Percentiles rank a stretch among this genome's conserved stretches.
phyloP scores from a whole-genome alignment of 176 grass and related monocot genomes.

The Puya raimondii region DNA sequence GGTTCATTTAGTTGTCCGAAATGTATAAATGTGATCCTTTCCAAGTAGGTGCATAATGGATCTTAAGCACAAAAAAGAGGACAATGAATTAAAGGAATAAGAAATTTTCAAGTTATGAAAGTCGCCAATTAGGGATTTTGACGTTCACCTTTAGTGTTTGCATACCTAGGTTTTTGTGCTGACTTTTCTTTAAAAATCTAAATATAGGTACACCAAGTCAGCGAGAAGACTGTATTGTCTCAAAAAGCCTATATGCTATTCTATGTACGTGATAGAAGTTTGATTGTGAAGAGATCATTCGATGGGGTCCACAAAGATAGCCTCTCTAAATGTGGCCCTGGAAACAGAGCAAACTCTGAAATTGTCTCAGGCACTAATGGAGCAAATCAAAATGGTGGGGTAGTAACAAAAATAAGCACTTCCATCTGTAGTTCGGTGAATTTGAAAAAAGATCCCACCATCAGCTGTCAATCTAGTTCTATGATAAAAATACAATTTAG shows the following conservation, averaged over 20 bases:
- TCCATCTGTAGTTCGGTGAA: slow-evolving; percentile 3
- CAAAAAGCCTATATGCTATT: slow-evolving; percentile 98
- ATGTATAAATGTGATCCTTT: no score
- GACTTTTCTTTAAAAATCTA: slow-evolving; percentile 8
- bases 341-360: slow-evolving; percentile 29
- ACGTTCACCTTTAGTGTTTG: neutral
- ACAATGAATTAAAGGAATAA: no score
- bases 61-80: no score
- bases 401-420: slow-evolving; percentile 16
- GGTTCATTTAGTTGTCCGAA: no score
- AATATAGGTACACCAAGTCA: slow-evolving; percentile 78
- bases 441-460: slow-evolving; percentile 8
- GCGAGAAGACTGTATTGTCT: slow-evolving; percentile 66
- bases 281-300: slow-evolving; percentile 22
- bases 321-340: slow-evolving; percentile 21
- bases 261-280: slow-evolving; percentile 79
- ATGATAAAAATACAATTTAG: slow-evolving; percentile 2
- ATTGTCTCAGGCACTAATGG: slow-evolving; percentile 28
- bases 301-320: slow-evolving; percentile 24
- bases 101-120: neutral
- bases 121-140: neutral
- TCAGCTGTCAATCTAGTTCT: slow-evolving; percentile 7
- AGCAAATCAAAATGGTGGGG: slow-evolving; percentile 16
- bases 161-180: neutral
- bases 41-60: no score